Evolutionary conservation across 1,284 basidiomycete species (phyloP).

Genomic region (Pisolithus thermaeus): DNA sequence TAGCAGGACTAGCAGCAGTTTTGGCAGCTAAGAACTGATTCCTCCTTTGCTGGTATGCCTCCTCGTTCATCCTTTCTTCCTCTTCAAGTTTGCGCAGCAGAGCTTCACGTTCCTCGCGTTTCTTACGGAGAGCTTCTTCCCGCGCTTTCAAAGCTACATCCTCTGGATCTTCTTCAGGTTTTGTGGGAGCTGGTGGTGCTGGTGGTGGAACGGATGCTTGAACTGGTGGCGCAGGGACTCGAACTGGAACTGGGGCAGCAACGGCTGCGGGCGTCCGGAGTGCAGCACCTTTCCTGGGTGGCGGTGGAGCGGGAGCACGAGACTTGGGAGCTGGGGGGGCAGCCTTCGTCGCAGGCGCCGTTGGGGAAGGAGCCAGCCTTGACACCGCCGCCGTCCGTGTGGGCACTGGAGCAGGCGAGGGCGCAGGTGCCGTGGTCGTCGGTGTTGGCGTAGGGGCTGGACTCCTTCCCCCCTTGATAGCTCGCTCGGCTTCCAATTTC

Average conservation of each 20-base stretch:
- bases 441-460: conserved; percentile 25
- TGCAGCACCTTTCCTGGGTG: conserved; percentile 30
- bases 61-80: conserved; percentile 69
- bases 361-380: conserved; percentile 28
- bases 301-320: conserved; percentile 42
- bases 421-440: conserved; percentile 28
- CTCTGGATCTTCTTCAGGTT: conserved; percentile 51
- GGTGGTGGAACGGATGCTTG: conserved; percentile 30
- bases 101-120: conserved; percentile 59
- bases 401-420: conserved; percentile 27
- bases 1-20: conserved; percentile 14
- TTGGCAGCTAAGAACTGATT: conserved; percentile 39
- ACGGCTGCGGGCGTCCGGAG: conserved; percentile 24
- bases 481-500: conserved; percentile 64
- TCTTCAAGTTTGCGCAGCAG: conserved; percentile 63
- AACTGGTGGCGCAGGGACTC: conserved; percentile 14
- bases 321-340: conserved; percentile 28
- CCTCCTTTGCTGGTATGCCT: conserved; percentile 47
- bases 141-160: conserved; percentile 56
- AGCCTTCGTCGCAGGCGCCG: conserved; percentile 27
- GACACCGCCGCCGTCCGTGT: conserved; percentile 17
- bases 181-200: conserved; percentile 32
- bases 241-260: conserved; percentile 24
- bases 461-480: conserved; percentile 41
- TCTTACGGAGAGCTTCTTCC: conserved; percentile 64